These are phyloP conservation scores for Rhytidiadelphus loreus DNA, from an alignment of 225 moss, liverwort and hornwort species.

Conservation along the genomic window DNA sequence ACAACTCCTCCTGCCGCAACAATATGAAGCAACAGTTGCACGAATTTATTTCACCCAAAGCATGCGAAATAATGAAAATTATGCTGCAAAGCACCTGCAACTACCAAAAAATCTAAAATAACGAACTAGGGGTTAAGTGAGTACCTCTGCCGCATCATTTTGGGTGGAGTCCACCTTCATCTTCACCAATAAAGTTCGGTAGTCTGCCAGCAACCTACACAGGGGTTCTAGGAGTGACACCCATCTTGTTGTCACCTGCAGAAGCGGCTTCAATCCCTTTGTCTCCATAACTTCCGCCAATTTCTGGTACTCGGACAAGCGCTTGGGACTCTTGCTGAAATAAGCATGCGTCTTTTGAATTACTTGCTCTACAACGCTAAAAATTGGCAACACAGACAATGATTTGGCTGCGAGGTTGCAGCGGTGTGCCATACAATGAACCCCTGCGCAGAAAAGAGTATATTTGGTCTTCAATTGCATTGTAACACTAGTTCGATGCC, in stretches of 20 bases:
- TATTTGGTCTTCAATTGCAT: accelerated
- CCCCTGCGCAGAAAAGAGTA: neutral
- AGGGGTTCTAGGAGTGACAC: no score
- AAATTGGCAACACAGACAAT: neutral
- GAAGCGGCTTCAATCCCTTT: neutral
- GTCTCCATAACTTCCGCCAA: neutral
- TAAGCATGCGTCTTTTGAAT: neutral
- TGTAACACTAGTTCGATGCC: neutral
- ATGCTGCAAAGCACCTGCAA: no score
- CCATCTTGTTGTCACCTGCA: no score
- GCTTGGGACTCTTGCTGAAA: neutral
- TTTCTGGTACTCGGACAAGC: neutral
- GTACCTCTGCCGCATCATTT: no score
- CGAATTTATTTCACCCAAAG: no score
- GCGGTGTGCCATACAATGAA: neutral
- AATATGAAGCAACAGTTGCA: no score
- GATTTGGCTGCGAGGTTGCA: neutral
- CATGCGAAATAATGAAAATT: no score
- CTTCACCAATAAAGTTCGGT: no score
- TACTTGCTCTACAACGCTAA: neutral
- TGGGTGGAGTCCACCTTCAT: no score
- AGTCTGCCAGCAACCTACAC: accelerated
- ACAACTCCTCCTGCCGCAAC: no score
- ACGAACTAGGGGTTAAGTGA: no score
- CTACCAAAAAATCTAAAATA: no score